Base-by-base conservation (phyloP, 192 early-diverging fungal species). In the Paraglomus occultum region DNA sequence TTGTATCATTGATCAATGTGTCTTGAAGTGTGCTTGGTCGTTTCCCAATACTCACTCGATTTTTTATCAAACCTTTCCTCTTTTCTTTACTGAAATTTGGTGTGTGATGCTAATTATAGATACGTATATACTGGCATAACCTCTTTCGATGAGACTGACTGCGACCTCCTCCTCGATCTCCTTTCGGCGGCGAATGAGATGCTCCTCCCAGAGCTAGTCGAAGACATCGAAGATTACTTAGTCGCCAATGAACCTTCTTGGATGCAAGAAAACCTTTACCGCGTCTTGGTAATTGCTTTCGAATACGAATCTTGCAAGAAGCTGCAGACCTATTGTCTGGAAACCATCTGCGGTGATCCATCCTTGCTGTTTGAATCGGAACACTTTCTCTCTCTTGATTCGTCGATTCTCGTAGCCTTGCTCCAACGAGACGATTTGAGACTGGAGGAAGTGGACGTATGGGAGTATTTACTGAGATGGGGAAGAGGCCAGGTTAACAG, bases 121-220 rank as follows among this genome's bases (percentile, higher is more conserved):
- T 66, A 51, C 42, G 51, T 66, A 6, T 66, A 66, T 40, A 52
- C 11, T 6, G 64, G 64, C 38, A 51, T 40, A 4, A 50, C 51
- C 22, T 5, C 9, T 66, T 15, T 66, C 5, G 64, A 66, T 8
- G 20, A 51, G 5, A 39, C 38, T 47, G 15, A 20, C 38, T 23
- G n/a, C 40, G 4, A 15, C 8, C 8, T 39, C 7, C 42, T 15
- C 15, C 64, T 66, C 22, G 49, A 66, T 39, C 22, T 66, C 18
- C 44, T 66, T 12, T 9, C 12, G 17, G 64, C 48, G 17, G 18
- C 48, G 3, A n/a, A 66, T 51, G 64, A 51, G 51, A 39, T 66
- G 42, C n/a, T 38, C 8, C n/a, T 66, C 7, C 15, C 8, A 4
- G 64, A 66, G 20, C 51, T 66, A 40, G 51, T 45, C 11, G 64